Conservation (phyloP, 2,329 filamentous ascomycete species). For the Aspergillus vadensis region DNA sequence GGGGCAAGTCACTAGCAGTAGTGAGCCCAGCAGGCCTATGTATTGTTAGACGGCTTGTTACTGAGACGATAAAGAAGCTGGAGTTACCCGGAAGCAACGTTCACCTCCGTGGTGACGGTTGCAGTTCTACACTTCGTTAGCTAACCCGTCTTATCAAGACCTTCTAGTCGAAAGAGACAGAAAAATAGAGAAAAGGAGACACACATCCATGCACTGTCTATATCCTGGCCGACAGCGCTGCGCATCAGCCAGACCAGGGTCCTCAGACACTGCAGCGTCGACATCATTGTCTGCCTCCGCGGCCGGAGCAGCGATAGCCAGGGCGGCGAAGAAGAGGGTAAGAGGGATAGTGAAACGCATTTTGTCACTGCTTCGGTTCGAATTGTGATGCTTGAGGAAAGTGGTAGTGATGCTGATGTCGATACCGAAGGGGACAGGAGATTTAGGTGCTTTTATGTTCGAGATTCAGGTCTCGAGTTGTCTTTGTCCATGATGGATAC, state of each 20-base stretch:
- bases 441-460: neutral
- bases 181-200: neutral
- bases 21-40: conserved; percentile 4
- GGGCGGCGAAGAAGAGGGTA: conserved; percentile 2
- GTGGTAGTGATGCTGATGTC: neutral
- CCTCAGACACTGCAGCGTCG: neutral
- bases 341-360: conserved; percentile 11
- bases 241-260: neutral
- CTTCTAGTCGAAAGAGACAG: no score
- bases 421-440: neutral
- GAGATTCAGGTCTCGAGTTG: neutral
- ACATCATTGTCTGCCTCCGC: neutral
- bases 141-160: neutral
- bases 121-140: conserved; percentile 1
- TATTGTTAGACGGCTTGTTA: neutral
- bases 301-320: neutral
- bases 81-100: neutral
- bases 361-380: neutral
- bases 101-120: neutral
- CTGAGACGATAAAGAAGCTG: neutral
- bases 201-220: conserved; percentile 1
- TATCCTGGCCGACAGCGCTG: neutral
- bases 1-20: neutral
- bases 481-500: neutral
- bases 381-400: no score